These are phyloP conservation scores for Shiraia bambusicola DNA, from an alignment of 2,329 filamentous ascomycete species.

Conservation along the genomic window DNA sequence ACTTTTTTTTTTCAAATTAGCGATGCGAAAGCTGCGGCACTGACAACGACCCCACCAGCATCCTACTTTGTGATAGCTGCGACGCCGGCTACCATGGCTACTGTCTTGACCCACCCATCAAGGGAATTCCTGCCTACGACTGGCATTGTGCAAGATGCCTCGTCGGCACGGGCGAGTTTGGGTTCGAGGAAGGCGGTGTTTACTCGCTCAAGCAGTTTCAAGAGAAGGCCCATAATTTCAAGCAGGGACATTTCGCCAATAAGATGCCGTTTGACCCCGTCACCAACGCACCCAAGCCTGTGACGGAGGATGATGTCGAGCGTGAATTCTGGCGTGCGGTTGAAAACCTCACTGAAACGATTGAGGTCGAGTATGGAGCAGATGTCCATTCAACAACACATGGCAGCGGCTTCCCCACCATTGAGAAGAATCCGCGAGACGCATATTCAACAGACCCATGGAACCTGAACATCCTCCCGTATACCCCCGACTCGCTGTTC, in stretches of 20 bases:
- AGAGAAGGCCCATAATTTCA: conserved; percentile 92
- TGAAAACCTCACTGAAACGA: conserved; percentile 88
- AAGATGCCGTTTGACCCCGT: conserved; percentile 87
- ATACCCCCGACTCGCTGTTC: conserved; percentile 90
- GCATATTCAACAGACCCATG: conserved; percentile 87
- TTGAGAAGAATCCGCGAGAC: conserved; percentile 86
- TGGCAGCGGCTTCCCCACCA: conserved; percentile 92
- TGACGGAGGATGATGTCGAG: conserved; percentile 94
- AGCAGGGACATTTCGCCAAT: conserved; percentile 86
- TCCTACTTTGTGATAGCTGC: conserved; percentile 87
- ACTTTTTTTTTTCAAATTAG: conserved; percentile 50
- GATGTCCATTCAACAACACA: conserved; percentile 98
- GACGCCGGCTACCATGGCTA: conserved; percentile 83
- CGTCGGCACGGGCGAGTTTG: conserved; percentile 94
- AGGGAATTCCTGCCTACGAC: conserved; percentile 75
- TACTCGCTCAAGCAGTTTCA: conserved; percentile 97
- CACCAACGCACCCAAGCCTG: conserved; percentile 74
- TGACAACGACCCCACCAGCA: conserved; percentile 67
- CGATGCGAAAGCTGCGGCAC: conserved; percentile 87
- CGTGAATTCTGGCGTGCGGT: conserved; percentile 96
- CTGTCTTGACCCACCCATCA: conserved; percentile 85
- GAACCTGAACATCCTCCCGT: conserved; percentile 92
- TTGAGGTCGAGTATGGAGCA: conserved; percentile 96
- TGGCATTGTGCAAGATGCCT: conserved; percentile 97
- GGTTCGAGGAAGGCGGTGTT: conserved; percentile 93